A percentile compares a stretch with the other conserved stretches of the same genome.
These are phyloP conservation scores for Melaleuca quinquenervia DNA, from an alignment of 345 rosid species.

Conservation along the genomic window DNA sequence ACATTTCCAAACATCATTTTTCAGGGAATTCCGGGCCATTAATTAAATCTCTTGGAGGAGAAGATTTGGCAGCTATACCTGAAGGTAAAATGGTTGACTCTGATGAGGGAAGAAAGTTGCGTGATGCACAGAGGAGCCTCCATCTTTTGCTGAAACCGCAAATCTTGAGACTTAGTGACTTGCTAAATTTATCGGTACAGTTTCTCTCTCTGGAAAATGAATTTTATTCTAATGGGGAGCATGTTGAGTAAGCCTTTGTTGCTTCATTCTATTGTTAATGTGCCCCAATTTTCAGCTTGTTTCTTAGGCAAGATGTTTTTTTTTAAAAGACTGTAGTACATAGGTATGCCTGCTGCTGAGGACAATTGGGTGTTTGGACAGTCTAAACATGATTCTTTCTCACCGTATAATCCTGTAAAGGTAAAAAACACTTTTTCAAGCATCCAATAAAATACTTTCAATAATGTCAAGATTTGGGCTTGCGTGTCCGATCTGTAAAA, in stretches of 20 bases:
- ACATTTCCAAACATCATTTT: conserved; percentile 4
- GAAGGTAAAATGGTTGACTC: conserved; percentile 18
- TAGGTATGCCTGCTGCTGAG: background rate
- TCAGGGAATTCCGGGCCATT: conserved; percentile 31
- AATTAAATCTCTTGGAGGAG: conserved; percentile 10
- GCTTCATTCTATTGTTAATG: background rate
- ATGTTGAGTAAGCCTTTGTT: background rate
- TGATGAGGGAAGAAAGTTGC: conserved; percentile 18
- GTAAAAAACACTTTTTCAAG: background rate
- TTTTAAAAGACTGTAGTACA: background rate
- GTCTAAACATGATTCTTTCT: background rate
- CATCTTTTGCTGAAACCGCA: conserved; percentile 48
- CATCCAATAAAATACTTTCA: background rate
- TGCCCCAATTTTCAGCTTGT: background rate
- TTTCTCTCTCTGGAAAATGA: background rate
- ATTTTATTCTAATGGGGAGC: background rate
- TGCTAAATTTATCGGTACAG: conserved; percentile 54
- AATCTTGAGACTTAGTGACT: conserved; percentile 53
- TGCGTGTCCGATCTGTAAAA: background rate
- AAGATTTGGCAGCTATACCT: conserved; percentile 15
- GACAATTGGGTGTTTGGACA: background rate
- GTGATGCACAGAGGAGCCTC: conserved; percentile 53
- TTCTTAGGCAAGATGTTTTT: background rate
- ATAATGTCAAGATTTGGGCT: background rate
- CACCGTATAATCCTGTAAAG: background rate